Evolutionary conservation across 208 protist genomes (phyloP), one percentile per base, ranked within the genome.

Genomic region (Acanthamoeba rhysodes): DNA sequence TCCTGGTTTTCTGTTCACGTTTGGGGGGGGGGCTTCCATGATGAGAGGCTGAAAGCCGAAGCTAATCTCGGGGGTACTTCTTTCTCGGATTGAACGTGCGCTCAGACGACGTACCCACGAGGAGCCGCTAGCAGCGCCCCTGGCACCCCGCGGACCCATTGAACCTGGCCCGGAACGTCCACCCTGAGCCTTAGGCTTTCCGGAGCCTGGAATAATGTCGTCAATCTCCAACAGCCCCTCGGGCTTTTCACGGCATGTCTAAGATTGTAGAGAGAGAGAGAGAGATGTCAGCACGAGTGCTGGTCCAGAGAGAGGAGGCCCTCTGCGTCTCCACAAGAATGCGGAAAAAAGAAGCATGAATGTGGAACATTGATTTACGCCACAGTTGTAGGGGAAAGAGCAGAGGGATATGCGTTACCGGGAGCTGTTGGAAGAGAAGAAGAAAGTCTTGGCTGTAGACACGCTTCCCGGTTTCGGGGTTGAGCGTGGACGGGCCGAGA

Each of bases 381-480:
- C 4, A 55, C 50, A 12, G 8, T 12, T 55, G 4, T 20, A 57
- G 16, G 50, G 16, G 50, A 57, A 18, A 57, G 50, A 57, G 50
- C 9, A 18, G 16, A 18, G 10, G 50, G 16, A n/a, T n/a, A 18
- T 20, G 50, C 50, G 14, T 12, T 55, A 76, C 29, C 20, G 37
- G 50, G 14, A 93, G 37, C 34, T 68, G 87, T 55, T 93, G 87
- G 64, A 93, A 93, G 27, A 57, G 32, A 9, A 93, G 87, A 45
- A 93, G 62, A 34, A 93, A 93, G 87, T 93, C 87, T 20, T 55
- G 87, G 37, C 41, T 55, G 45, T 93, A 93, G 29, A 74, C 45
- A 20, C 62, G 50, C 62, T 93, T 93, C 18, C 87, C 87, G 12
- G 68, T 76, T 41, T 76, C 68, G 68, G 68, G 68, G 68, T 76